Evolutionary conservation across 192 early-diverging fungal species (phyloP), one percentile per base, ranked within the genome.

Genomic region (Dispira simplex): DNA sequence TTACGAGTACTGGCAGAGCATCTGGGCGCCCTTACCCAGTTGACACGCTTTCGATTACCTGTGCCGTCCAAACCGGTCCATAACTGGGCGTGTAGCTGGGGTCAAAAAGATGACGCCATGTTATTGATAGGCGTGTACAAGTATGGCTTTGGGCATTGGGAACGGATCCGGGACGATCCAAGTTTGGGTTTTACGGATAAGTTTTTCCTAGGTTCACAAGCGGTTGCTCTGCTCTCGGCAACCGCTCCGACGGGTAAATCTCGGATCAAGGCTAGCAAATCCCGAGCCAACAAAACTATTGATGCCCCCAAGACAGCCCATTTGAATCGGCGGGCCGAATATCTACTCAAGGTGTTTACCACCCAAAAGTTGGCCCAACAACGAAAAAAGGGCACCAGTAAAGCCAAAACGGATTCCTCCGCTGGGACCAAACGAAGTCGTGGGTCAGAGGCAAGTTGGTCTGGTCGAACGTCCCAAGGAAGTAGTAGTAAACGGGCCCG

Each of bases 91-190:
- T 86, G 84, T 49, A 46, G 74, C 27, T 99, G 97, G 97, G 82
- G 85, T 5, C 84, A 84, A 59, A 84, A 84, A 47, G 97, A 99
- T 67, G 97, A 99, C 70, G 81, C 95, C 21, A 90, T 93, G 89
- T 79, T 99, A 39, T 75, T 99, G 20, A 88, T 97, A 28, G 97
- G 97, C 58, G 86, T 98, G 49, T 90, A 92, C 71, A 78, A 80
- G 57, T 85, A 98, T 69, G 97, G 97, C 26, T 95, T 91, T 74
- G 93, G 95, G 14, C 86, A 80, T 63, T 97, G 93, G 95, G 72
- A 81, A 55, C 70, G 77, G 60, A 95, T 99, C 12, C 87, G 89
- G 54, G 80, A 82, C 3, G 95, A 99, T 67, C 27, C 71, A 1
- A 68, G 77, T 0, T 73, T 99, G n/a, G 86, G 87, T 0, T 81